Conservation (phyloP, 2,329 filamentous ascomycete genomes). For the Dothiorella sarmentorum region DNA sequence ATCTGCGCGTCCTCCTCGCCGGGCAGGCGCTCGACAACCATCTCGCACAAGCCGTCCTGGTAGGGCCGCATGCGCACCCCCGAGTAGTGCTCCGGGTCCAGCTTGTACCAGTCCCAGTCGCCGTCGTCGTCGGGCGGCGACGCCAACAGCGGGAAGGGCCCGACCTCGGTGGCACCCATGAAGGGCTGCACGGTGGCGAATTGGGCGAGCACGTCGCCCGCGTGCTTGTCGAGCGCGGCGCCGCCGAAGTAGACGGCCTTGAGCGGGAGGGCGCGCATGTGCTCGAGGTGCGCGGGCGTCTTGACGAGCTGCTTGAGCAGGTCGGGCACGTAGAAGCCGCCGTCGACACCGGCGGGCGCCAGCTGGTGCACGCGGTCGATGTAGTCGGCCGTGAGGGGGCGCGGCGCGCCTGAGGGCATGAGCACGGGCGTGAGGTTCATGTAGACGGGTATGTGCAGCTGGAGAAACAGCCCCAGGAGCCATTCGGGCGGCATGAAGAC, state of each 20-base stretch:
- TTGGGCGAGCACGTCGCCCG: not conserved
- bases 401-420: not conserved
- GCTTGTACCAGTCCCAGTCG: not conserved
- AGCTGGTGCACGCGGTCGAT: not conserved
- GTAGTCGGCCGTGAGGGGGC: not conserved
- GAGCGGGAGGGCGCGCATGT: not conserved
- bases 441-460: not conserved
- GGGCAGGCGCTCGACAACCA: slow-evolving; percentile 28
- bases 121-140: not conserved
- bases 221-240: not conserved
- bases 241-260: not conserved
- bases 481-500: not conserved
- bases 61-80: slow-evolving; percentile 34
- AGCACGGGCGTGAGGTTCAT: not conserved
- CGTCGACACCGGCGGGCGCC: not conserved
- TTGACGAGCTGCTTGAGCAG: slow-evolving; percentile 1
- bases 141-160: not conserved
- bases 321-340: not conserved
- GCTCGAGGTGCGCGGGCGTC: not conserved
- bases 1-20: slow-evolving; percentile 25
- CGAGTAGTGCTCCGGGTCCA: not conserved
- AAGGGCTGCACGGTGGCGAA: not conserved
- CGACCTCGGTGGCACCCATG: slow-evolving; percentile 1
- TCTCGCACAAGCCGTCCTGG: slow-evolving; percentile 32
- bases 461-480: not conserved